These are phyloP conservation scores for Colletotrichum sidae DNA, from an alignment of 2,329 filamentous ascomycete genomes.

Conservation along the genomic window DNA sequence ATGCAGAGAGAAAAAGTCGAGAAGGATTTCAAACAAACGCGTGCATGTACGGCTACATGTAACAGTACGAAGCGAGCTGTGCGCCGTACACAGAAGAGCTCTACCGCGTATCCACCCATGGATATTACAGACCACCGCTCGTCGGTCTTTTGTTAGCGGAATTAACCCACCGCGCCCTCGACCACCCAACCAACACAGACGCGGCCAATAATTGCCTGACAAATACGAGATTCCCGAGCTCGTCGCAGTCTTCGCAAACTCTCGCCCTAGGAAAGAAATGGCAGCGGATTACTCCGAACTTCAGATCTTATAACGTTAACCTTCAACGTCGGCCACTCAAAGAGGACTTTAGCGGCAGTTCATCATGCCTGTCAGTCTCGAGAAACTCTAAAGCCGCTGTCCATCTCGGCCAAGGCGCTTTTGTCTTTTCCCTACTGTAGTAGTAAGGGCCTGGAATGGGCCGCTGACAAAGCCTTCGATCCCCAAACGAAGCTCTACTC, in stretches of 20 bases:
- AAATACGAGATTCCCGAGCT: slow-evolving; percentile 3
- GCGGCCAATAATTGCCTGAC: background rate
- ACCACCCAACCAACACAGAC: background rate
- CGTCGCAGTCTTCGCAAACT: background rate
- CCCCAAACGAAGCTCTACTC: slow-evolving; percentile 8
- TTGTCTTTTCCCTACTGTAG: background rate
- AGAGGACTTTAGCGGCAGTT: slow-evolving; percentile 5
- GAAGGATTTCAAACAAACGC: slow-evolving; percentile 16
- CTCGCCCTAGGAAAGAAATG: no score
- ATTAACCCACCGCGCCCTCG: slow-evolving; percentile 9
- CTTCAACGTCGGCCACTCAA: background rate
- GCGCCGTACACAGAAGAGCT: no score
- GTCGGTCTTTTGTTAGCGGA: slow-evolving; percentile 5
- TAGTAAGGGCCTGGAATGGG: slow-evolving; percentile 8
- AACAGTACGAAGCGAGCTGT: no score
- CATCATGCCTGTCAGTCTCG: background rate
- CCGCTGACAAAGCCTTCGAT: slow-evolving; percentile 26
- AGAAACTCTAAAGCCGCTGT: slow-evolving; percentile 1
- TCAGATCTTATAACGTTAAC: background rate
- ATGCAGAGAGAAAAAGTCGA: slow-evolving; percentile 13
- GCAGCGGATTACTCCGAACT: slow-evolving; percentile 12
- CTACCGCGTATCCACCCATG: no score
- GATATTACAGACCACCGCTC: slow-evolving; percentile 1
- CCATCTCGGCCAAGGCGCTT: slow-evolving; percentile 7
- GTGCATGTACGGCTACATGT: background rate